phyloP scores from a whole-genome alignment of 768 basidiomycete genomes.

The Leccinum truebloodii region DNA sequence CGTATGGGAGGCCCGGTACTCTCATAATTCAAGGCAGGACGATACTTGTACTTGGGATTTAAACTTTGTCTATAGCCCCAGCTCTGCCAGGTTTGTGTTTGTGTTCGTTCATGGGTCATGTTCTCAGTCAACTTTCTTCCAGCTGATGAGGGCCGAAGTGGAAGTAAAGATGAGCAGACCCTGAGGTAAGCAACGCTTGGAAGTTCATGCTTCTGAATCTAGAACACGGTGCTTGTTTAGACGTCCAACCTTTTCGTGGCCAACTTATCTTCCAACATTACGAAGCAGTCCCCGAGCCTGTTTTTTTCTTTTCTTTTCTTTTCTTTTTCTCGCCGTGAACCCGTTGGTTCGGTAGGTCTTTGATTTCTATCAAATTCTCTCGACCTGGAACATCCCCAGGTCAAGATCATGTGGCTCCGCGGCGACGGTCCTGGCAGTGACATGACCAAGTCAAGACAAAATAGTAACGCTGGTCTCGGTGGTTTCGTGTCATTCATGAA shows the following conservation, averaged over 20 bases:
- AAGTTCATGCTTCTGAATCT: not conserved
- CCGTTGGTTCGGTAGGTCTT: no score
- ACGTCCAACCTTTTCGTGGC: conserved; percentile 97
- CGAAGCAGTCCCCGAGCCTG: conserved; percentile 47
- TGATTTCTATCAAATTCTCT: no score
- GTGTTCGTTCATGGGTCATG: not conserved
- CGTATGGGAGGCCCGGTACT: conserved; percentile 79
- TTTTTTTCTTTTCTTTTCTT: no score
- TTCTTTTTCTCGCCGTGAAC: no score
- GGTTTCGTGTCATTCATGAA: no score
- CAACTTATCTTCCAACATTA: conserved; percentile 85
- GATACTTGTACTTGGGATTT: not conserved
- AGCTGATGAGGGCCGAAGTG: conserved; percentile 91
- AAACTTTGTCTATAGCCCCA: conserved; percentile 43
- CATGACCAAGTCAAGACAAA: no score
- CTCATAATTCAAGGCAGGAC: conserved; percentile 44
- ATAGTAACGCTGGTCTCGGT: no score
- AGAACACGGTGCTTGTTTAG: conserved; percentile 37
- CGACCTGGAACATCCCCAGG: no score
- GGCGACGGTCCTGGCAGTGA: no score
- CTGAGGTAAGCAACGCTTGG: conserved; percentile 54
- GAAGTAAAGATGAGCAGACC: conserved; percentile 89
- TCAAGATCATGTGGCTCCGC: no score
- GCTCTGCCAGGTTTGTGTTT: conserved; percentile 75
- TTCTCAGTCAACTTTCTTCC: conserved; percentile 7